Evolutionary conservation across 208 protist genomes (phyloP).

Genomic region (Trypanosoma avium): DNA sequence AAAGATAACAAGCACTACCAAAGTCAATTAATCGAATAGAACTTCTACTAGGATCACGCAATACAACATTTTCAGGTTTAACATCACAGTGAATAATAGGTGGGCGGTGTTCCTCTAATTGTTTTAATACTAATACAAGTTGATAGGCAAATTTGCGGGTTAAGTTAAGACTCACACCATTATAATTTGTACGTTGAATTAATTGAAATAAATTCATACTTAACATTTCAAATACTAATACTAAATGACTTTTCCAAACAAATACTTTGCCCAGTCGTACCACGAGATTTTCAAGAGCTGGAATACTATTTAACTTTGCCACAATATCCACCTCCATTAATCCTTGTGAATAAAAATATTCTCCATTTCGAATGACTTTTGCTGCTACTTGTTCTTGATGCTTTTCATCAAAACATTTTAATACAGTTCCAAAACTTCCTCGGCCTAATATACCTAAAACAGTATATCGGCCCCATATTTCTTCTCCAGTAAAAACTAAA

Average conservation of each 20-base stretch:
- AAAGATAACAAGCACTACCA: constrained; percentile 94
- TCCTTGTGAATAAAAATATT: constrained; percentile 76
- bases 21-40: constrained; percentile 98
- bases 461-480: constrained; percentile 76
- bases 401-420: constrained; percentile 76
- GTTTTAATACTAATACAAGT: constrained; percentile 90
- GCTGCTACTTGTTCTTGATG: constrained; percentile 75
- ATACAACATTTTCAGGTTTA: constrained; percentile 96
- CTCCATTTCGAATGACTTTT: constrained; percentile 86
- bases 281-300: constrained; percentile 60
- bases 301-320: constrained; percentile 59
- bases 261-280: constrained; percentile 81
- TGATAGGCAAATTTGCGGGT: constrained; percentile 95
- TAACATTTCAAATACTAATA: constrained; percentile 97
- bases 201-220: constrained; percentile 97
- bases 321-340: constrained; percentile 84
- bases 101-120: constrained; percentile 85
- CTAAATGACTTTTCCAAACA: constrained; percentile 91
- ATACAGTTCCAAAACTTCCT: constrained; percentile 88
- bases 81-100: constrained; percentile 98
- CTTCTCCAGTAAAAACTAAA: constrained; percentile 63
- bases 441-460: constrained; percentile 84
- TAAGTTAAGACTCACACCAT: constrained; percentile 86
- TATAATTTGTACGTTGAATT: constrained; percentile 86
- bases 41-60: constrained; percentile 83